phyloP scores from a whole-genome alignment of 305 asterid species.

The Fraxinus baroniana region DNA sequence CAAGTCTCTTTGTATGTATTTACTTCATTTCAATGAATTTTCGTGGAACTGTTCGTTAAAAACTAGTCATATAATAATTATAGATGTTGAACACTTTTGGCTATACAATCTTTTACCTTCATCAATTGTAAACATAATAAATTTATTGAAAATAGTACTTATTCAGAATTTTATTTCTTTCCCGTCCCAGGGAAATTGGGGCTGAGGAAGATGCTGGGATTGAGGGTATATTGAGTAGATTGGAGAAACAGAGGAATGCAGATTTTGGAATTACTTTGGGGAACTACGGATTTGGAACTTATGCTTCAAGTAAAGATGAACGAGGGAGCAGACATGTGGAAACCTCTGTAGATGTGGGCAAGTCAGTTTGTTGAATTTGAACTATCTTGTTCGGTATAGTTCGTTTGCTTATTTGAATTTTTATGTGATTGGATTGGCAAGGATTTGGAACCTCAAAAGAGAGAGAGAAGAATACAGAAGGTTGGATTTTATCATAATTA shows the following conservation, averaged over 20 bases:
- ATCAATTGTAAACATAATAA: not conserved
- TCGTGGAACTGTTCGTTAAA: not conserved
- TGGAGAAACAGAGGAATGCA: conserved; percentile 71
- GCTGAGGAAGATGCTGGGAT: conserved; percentile 54
- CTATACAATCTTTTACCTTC: not conserved
- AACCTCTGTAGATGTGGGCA: conserved; percentile 40
- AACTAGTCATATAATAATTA: not conserved
- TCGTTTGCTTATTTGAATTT: not conserved
- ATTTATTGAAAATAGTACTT: not conserved
- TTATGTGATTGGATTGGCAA: conserved; percentile 5
- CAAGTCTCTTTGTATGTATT: not conserved
- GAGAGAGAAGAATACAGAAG: not conserved
- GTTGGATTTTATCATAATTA: not conserved
- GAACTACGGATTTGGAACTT: conserved; percentile 33
- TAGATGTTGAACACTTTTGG: not conserved
- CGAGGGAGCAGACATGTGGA: conserved; percentile 26
- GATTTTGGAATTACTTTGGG: conserved; percentile 48
- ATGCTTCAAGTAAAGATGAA: conserved; percentile 34
- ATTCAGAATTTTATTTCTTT: conserved; percentile 5
- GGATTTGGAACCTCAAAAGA: not conserved
- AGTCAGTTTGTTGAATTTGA: conserved; percentile 22
- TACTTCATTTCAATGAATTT: not conserved
- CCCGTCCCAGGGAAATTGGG: conserved; percentile 50
- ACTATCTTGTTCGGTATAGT: not conserved
- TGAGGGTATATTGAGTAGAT: conserved; percentile 71